Evolutionary conservation across 306 rosid genomes (phyloP).

Genomic region (Quercus cerris): DNA sequence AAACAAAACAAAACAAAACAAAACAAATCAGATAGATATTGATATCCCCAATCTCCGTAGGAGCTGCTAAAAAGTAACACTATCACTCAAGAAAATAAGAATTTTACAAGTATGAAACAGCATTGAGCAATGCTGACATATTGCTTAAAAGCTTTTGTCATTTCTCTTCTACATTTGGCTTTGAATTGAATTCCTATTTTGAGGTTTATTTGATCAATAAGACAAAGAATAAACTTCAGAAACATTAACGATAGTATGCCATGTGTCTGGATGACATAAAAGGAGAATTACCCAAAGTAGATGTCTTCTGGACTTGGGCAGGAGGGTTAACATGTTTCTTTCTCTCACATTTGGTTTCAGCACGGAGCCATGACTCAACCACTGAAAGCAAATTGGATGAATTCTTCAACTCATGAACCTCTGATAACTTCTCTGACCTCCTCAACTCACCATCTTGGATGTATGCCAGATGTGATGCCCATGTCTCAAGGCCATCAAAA

Average conservation of each 20-base stretch:
- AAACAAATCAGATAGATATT: constrained; percentile 5
- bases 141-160: not conserved
- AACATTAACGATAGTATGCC: constrained; percentile 75
- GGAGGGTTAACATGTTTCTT: constrained; percentile 46
- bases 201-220: not conserved
- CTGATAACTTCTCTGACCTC: constrained; percentile 71
- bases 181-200: not conserved
- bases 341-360: constrained; percentile 69
- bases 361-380: constrained; percentile 91
- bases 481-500: constrained; percentile 95
- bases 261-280: constrained; percentile 77
- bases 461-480: constrained; percentile 96
- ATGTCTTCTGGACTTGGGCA: constrained; percentile 35
- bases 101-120: constrained; percentile 5
- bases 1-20: too few species aligned
- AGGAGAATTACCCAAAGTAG: constrained; percentile 44
- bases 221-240: constrained; percentile 3
- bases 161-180: not conserved
- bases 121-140: not conserved
- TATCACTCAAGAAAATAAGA: not conserved
- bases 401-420: constrained; percentile 65
- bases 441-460: constrained; percentile 86
- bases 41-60: constrained; percentile 1
- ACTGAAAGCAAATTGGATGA: constrained; percentile 77
- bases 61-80: not conserved